Conservation (phyloP, 106 monocot genomes). For the Phalaenopsis equestris region DNA sequence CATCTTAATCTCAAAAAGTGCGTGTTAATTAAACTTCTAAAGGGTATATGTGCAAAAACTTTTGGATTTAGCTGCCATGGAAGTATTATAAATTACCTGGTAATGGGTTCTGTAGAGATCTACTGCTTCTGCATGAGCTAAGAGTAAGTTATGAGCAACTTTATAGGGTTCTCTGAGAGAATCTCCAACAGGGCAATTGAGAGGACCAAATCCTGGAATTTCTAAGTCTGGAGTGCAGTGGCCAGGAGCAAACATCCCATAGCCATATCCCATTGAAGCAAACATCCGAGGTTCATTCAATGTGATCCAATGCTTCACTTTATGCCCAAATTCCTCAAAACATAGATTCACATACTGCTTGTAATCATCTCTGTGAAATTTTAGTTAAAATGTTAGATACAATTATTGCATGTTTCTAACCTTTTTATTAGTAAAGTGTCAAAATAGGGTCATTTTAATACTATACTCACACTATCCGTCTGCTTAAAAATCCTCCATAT, state of each 20-base stretch:
- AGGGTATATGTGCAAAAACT: no score
- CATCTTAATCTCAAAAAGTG: no score
- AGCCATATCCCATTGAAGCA: conserved; percentile 2
- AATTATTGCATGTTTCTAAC: no score
- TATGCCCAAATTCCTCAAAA: conserved; percentile 19
- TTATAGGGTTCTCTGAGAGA: conserved; percentile 22
- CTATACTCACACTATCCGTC: conserved; percentile 14
- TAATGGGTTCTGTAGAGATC: conserved; percentile 14
- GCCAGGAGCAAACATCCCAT: conserved; percentile 18
- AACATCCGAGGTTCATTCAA: conserved; percentile 20
- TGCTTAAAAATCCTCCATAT: conserved; percentile 22
- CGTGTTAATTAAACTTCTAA: no score
- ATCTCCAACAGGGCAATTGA: conserved; percentile 4
- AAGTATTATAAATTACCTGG: conserved; percentile 1
- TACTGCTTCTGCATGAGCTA: conserved; percentile 21
- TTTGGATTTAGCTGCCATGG: no score
- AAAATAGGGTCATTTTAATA: no score
- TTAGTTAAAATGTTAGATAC: no score
- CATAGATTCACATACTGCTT: conserved; percentile 14
- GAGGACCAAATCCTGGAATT: no score
- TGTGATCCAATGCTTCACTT: conserved; percentile 27
- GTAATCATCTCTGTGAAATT: no score
- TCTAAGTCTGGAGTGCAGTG: neutral
- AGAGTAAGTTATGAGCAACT: conserved; percentile 13
- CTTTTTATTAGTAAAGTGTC: no score